phyloP scores from a whole-genome alignment of 176 grass and related monocot genomes.

The Triticum turgidum region DNA sequence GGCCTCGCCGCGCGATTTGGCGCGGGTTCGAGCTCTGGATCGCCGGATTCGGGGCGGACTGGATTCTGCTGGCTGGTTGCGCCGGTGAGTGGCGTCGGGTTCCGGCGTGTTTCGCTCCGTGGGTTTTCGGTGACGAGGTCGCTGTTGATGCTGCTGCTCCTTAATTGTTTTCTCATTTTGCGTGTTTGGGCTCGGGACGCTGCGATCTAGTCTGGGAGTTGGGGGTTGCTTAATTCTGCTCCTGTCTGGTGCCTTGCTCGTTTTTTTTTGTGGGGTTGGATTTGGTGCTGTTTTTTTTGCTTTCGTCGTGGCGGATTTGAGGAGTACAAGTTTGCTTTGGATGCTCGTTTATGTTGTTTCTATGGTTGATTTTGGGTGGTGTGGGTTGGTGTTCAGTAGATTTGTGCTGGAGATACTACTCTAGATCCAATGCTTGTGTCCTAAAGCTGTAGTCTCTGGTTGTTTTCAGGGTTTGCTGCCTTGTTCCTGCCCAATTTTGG shows the following conservation, averaged over 20 bases:
- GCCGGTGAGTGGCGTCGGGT: not conserved
- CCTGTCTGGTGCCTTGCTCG: not conserved
- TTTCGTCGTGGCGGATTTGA: constrained; percentile 4
- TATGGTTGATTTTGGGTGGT: not conserved
- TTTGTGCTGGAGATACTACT: not conserved
- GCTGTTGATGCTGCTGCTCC: not conserved
- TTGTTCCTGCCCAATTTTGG: not conserved
- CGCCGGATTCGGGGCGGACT: constrained; percentile 15
- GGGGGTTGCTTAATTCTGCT: constrained; percentile 16
- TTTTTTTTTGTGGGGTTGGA: not conserved
- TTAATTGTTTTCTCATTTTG: constrained; percentile 9
- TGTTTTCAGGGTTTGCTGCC: constrained; percentile 14
- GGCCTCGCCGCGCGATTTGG: not conserved
- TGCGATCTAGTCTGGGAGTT: not conserved
- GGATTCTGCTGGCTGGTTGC: not conserved
- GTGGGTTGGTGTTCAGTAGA: not conserved
- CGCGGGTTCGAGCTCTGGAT: constrained; percentile 1
- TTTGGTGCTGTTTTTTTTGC: constrained; percentile 11
- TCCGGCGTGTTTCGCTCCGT: not conserved
- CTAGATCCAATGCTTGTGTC: constrained; percentile 30
- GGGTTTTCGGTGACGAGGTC: not conserved
- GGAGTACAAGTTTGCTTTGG: not conserved
- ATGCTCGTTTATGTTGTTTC: not conserved
- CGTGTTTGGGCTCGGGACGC: not conserved
- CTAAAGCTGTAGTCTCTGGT: constrained; percentile 8